phyloP scores from a whole-genome alignment of 176 grass and related monocot genomes.

The Coix lacrymajobi region DNA sequence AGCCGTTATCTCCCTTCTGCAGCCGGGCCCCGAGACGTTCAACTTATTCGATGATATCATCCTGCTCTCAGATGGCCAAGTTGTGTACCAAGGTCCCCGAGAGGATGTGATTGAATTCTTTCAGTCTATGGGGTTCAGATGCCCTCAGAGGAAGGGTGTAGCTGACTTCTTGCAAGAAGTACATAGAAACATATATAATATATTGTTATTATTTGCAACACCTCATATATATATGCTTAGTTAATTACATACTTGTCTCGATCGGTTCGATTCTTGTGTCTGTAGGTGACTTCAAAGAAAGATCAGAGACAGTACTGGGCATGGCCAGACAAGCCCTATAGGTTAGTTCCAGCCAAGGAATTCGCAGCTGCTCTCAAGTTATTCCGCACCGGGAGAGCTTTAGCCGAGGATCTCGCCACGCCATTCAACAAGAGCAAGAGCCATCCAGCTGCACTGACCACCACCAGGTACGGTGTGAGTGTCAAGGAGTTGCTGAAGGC shows the following conservation, averaged over 20 bases:
- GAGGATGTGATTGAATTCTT: neutral
- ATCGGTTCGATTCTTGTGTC: neutral
- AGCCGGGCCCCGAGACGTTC: neutral
- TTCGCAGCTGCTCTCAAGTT: constrained; percentile 46
- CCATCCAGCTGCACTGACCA: constrained; percentile 76
- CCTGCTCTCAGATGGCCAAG: neutral
- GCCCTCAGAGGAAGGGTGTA: neutral
- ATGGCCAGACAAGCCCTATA: constrained; percentile 31
- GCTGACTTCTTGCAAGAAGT: constrained; percentile 90
- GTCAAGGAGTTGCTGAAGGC: constrained; percentile 68
- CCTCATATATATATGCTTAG: neutral
- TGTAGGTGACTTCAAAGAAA: constrained; percentile 58
- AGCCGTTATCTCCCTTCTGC: neutral
- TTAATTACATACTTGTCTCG: neutral
- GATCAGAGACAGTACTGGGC: constrained; percentile 82
- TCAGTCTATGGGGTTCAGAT: neutral
- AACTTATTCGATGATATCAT: neutral
- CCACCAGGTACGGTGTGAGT: constrained; percentile 56
- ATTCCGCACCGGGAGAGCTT: constrained; percentile 52
- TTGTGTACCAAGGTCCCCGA: neutral
- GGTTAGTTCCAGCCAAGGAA: constrained; percentile 61
- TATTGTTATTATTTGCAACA: no score
- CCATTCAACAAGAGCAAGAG: constrained; percentile 59
- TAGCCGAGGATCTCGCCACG: constrained; percentile 46
- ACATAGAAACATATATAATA: neutral